Evolutionary conservation across 345 rosid genomes (phyloP), one percentile per base, ranked within the genome.

Genomic region (Rhodomyrtus tomentosa): DNA sequence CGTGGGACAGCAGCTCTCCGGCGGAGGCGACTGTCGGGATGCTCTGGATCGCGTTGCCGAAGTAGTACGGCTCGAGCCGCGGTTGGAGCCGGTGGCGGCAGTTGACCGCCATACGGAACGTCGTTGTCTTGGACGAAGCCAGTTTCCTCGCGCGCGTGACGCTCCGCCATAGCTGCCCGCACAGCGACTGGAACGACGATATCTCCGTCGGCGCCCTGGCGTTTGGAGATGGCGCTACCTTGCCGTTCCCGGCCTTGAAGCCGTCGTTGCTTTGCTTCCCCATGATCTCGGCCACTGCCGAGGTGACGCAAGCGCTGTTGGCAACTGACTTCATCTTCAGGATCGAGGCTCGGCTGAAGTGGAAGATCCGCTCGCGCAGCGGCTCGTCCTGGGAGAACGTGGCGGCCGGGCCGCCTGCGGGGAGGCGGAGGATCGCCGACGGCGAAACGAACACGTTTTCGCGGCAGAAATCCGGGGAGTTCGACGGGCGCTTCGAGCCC

Each of bases 41-140:
- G 92, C 99, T 97, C 92, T 95, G 99, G 59, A 97, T 97, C 48
- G 96, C 94, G 91, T 97, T 97, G 2, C 99, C 99, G 84, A 97
- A 97, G 87, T 97, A 97, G 91, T 88, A 89, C 10, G 94, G 88
- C 80, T 92, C 91, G 38, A 97, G 86, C 90, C 87, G 88, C 48
- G 98, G 98, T 86, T 93, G 91, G 6, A 97, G 92, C 45, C 99
- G 85, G 93, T 92, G 99, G 11, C 99, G 91, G 89, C 98, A 97
- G 87, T 97, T 97, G 13, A 95, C 96, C 0, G 99, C 98, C 99
- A 95, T 94, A 7, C 99, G 90, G 85, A 95, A 94, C 88, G 98
- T 95, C 55, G 99, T 94, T 89, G 86, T 86, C 83, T 97, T 95
- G 4, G 82, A 50, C 3, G 88, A 86, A 25, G 87, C 88, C 16